A percentile compares a stretch with the other conserved stretches of the same genome.
phyloP scores from a whole-genome alignment of 2,329 filamentous ascomycete genomes.

The Achaetomium macrosporum region DNA sequence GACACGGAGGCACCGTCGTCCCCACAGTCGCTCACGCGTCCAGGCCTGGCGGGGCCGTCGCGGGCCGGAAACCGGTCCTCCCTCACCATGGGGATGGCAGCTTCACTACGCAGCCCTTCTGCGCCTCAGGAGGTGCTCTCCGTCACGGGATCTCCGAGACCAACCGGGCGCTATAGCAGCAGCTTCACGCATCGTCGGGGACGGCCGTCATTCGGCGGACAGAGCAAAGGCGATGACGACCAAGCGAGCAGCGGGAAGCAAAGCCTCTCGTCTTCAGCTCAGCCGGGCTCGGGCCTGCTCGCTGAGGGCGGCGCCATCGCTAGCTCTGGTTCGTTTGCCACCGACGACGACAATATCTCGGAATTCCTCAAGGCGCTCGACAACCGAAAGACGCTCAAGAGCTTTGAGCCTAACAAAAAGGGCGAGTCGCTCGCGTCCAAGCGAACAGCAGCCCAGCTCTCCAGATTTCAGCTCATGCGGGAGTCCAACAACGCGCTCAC shows the following conservation, averaged over 20 bases:
- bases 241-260: constrained; percentile 75
- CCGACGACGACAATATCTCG: constrained; percentile 87
- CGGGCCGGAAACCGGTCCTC: constrained; percentile 66
- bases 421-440: constrained; percentile 66
- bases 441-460: constrained; percentile 71
- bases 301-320: constrained; percentile 60
- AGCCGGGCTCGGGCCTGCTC: constrained; percentile 74
- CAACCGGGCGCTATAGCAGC: constrained; percentile 83
- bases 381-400: constrained; percentile 76
- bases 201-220: constrained; percentile 69
- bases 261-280: constrained; percentile 64
- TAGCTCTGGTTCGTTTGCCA: constrained; percentile 60
- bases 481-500: constrained; percentile 85
- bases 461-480: constrained; percentile 80
- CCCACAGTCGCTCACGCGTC: constrained; percentile 46
- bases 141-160: constrained; percentile 70
- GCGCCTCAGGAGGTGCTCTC: constrained; percentile 64
- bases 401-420: constrained; percentile 63
- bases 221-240: constrained; percentile 65
- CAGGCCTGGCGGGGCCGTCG: constrained; percentile 43
- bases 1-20: constrained; percentile 51
- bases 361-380: constrained; percentile 89
- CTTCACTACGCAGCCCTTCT: constrained; percentile 62
- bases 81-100: constrained; percentile 68
- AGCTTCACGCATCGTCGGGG: constrained; percentile 84